phyloP scores from a whole-genome alignment of 805 yeast species.

The Cyberlindnera amylophila region DNA sequence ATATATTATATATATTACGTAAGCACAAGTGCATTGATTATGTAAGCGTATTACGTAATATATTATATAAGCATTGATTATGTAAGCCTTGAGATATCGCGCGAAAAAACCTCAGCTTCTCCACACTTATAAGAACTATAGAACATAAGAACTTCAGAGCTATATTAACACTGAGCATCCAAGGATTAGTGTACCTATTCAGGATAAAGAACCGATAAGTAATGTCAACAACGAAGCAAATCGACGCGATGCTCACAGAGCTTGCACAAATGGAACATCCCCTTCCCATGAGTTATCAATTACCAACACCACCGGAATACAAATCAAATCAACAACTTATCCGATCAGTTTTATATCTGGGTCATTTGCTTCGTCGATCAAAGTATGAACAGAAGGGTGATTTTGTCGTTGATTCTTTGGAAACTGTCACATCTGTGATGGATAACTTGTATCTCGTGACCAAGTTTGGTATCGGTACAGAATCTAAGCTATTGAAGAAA shows the following conservation, averaged over 20 bases:
- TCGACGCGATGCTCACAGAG: constrained; percentile 10
- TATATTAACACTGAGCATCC: no score
- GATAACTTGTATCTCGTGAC: constrained; percentile 19
- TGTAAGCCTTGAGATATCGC: no score
- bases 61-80: no score
- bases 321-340: constrained; percentile 15
- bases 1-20: no score
- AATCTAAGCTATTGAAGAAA: constrained; percentile 3
- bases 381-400: constrained; percentile 7
- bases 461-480: constrained; percentile 15
- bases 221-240: constrained; percentile 1
- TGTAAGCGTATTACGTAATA: no score
- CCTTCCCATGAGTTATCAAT: constrained; percentile 2
- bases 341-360: constrained; percentile 16
- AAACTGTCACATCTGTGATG: constrained; percentile 19
- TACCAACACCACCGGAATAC: constrained; percentile 2
- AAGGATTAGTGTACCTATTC: no score
- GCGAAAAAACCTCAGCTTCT: no score
- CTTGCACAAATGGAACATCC: constrained; percentile 4
- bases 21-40: no score
- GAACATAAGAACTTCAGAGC: no score
- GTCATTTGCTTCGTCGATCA: constrained; percentile 8
- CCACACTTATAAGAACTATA: background rate
- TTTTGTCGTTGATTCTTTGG: constrained; percentile 16
- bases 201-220: no score